These are phyloP conservation scores for Macrocybe gigantea DNA, from an alignment of 768 basidiomycete genomes.

Conservation along the genomic window DNA sequence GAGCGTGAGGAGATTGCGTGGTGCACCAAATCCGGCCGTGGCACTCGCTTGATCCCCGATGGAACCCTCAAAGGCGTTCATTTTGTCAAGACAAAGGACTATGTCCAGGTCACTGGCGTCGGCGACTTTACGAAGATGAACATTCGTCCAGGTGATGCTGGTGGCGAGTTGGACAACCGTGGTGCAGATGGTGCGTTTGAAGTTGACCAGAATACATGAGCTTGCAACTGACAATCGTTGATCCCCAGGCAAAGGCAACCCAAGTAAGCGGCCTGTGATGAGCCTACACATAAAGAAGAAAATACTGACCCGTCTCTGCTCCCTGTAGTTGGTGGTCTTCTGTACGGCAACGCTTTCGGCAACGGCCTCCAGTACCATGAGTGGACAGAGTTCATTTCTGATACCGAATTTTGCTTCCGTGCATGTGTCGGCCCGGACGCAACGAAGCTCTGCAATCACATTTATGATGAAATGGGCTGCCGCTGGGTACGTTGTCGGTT, in stretches of 20 bases:
- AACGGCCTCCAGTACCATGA: conserved; percentile 37
- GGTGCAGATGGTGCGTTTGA: conserved; percentile 34
- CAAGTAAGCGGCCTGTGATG: conserved; percentile 7
- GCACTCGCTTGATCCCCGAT: conserved; percentile 41
- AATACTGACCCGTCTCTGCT: background rate
- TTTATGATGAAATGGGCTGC: conserved; percentile 15
- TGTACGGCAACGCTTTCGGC: conserved; percentile 27
- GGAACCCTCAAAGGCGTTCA: conserved; percentile 23
- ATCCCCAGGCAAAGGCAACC: conserved; percentile 12
- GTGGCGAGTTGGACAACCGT: conserved; percentile 48
- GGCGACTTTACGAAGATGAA: conserved; percentile 58
- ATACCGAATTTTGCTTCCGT: conserved; percentile 50
- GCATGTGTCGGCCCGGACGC: conserved; percentile 28
- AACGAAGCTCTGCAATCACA: conserved; percentile 14
- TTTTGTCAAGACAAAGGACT: conserved; percentile 52
- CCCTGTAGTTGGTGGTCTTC: conserved; percentile 11
- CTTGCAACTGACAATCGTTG: background rate
- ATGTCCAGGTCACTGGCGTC: conserved; percentile 53
- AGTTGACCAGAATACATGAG: too few relatives aligned
- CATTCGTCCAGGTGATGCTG: conserved; percentile 44
- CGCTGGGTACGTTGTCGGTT: conserved; percentile 1
- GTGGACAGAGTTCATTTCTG: conserved; percentile 40
- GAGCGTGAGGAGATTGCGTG: conserved; percentile 43
- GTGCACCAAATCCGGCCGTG: conserved; percentile 32
- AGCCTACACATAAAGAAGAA: background rate